Percentiles rank a stretch among this genome's conserved stretches.
Evolutionary conservation across 805 yeast species (phyloP).

Genomic region (Ogataea pilisensis): DNA sequence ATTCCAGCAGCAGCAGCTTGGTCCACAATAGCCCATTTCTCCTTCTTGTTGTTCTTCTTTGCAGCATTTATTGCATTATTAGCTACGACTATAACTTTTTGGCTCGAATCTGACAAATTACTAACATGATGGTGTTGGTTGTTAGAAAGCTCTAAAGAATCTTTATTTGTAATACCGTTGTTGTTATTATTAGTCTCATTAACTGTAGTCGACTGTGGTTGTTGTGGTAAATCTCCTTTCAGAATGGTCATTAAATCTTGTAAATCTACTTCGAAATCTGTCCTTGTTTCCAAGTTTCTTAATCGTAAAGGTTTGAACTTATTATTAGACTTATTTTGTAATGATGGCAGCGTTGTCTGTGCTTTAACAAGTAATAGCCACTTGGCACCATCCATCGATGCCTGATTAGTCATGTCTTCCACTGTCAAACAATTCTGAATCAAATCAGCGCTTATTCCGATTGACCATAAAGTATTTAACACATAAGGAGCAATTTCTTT

Average conservation of each 20-base stretch:
- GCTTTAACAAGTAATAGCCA: slow-evolving; percentile 80
- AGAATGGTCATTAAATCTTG: slow-evolving; percentile 57
- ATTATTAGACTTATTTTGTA: slow-evolving; percentile 37
- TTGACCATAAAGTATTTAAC: slow-evolving; percentile 64
- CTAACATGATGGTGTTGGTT: background rate
- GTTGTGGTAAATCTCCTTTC: slow-evolving; percentile 15
- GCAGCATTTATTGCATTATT: slow-evolving; percentile 80
- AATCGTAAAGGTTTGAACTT: slow-evolving; percentile 75
- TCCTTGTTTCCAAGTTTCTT: slow-evolving; percentile 52
- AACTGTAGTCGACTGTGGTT: background rate
- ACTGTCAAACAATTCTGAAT: slow-evolving; percentile 38
- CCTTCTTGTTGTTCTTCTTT: slow-evolving; percentile 69
- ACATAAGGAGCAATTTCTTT: slow-evolving; percentile 61
- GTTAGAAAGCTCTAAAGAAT: background rate
- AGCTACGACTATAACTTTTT: slow-evolving; percentile 62
- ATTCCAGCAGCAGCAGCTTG: slow-evolving; percentile 61
- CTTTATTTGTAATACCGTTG: background rate
- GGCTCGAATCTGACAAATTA: slow-evolving; percentile 28
- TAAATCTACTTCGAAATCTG: slow-evolving; percentile 70
- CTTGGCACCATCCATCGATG: slow-evolving; percentile 65
- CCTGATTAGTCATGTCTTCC: slow-evolving; percentile 65
- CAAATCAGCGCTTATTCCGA: slow-evolving; percentile 76
- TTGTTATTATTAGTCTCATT: background rate
- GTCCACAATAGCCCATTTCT: slow-evolving; percentile 73
- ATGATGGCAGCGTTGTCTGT: slow-evolving; percentile 33